phyloP scores from a whole-genome alignment of 225 moss, liverwort and hornwort genomes.

The Ulota crispa region DNA sequence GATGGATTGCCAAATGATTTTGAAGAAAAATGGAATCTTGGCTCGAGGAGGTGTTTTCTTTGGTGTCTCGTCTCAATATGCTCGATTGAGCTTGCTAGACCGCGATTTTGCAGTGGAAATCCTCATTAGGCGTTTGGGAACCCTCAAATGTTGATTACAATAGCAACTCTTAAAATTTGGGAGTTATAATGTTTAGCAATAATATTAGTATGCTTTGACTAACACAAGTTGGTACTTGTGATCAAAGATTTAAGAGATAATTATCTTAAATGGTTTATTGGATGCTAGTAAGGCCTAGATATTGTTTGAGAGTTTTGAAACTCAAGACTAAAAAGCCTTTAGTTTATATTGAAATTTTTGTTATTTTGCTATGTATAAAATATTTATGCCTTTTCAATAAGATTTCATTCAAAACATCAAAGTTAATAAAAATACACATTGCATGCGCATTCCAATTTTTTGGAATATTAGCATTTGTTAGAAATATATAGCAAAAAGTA shows the following conservation, averaged over 20 bases:
- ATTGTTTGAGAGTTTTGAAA: not conserved
- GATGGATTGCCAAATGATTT: conserved; percentile 22
- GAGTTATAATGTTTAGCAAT: not conserved
- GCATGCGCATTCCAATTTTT: too few relatives aligned
- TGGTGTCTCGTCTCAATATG: conserved; percentile 26
- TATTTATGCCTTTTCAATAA: too few relatives aligned
- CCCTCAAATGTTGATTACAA: not conserved
- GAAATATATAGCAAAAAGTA: too few relatives aligned
- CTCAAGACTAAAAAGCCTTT: too few relatives aligned
- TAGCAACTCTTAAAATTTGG: not conserved
- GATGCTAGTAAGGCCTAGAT: not conserved
- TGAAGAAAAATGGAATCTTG: conserved; percentile 35
- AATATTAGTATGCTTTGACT: not conserved
- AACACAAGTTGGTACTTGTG: not conserved
- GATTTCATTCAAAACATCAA: too few relatives aligned
- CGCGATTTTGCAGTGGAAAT: conserved; percentile 19
- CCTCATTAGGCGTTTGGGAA: conserved; percentile 16
- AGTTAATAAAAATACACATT: too few relatives aligned
- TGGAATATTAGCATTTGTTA: too few relatives aligned
- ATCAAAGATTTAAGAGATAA: not conserved
- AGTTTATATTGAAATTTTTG: too few relatives aligned
- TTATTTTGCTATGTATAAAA: too few relatives aligned
- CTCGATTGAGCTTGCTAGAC: conserved; percentile 43
- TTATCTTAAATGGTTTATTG: not conserved
- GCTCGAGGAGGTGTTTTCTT: conserved; percentile 24